Evolutionary conservation across 2,329 filamentous ascomycete species (phyloP).

Genomic region (Lecanosticta acicola): DNA sequence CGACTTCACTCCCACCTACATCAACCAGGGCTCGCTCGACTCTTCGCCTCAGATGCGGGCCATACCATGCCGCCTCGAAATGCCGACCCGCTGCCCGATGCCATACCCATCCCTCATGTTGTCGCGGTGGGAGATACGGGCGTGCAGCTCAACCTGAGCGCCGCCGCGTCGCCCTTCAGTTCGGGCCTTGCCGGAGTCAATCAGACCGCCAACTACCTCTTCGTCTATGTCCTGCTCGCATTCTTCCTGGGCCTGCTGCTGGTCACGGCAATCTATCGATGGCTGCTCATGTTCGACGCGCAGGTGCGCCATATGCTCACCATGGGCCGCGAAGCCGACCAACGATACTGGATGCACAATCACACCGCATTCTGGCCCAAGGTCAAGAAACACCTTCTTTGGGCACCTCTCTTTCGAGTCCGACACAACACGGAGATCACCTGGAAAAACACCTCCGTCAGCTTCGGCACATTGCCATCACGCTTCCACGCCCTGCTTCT

Average conservation of each 20-base stretch:
- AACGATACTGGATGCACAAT: constrained; percentile 45
- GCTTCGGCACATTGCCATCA: constrained; percentile 73
- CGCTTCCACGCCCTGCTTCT: constrained; percentile 69
- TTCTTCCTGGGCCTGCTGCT: constrained; percentile 35
- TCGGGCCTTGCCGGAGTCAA: constrained; percentile 46
- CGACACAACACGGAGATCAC: constrained; percentile 69
- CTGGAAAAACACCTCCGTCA: constrained; percentile 61
- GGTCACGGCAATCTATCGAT: constrained; percentile 38
- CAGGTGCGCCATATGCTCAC: constrained; percentile 44
- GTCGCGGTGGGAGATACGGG: constrained; percentile 16
- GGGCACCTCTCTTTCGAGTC: constrained; percentile 66
- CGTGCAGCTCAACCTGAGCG: constrained; percentile 16
- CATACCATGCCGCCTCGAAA: constrained; percentile 16
- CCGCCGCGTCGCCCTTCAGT: constrained; percentile 22
- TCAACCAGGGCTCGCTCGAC: constrained; percentile 7
- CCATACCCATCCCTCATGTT: constrained; percentile 9
- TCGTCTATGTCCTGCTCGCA: constrained; percentile 39
- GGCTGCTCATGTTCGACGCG: constrained; percentile 38
- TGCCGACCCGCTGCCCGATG: constrained; percentile 11
- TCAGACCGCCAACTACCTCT: constrained; percentile 44
- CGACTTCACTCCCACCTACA: constrained; percentile 21
- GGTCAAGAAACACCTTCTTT: constrained; percentile 59
- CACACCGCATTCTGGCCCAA: constrained; percentile 48
- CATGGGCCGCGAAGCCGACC: constrained; percentile 38
- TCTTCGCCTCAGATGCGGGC: constrained; percentile 13